phyloP scores from a whole-genome alignment of 2,329 filamentous ascomycete genomes.

The Aureobasidium sp. region DNA sequence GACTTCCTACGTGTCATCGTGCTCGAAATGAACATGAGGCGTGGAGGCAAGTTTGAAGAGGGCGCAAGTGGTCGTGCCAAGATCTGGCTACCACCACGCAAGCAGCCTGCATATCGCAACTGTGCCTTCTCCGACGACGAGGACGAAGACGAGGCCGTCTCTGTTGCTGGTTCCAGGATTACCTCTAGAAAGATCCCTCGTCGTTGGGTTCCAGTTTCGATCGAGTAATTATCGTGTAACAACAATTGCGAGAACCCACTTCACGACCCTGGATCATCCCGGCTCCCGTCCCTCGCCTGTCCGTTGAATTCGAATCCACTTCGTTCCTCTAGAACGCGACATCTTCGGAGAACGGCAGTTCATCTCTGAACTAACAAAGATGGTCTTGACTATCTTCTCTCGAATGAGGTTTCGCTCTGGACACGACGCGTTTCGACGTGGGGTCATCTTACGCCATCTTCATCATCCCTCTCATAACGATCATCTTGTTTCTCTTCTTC shows the following conservation, averaged over 20 bases:
- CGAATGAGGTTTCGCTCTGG: not conserved
- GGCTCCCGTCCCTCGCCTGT: not conserved
- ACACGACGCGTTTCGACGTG: not conserved
- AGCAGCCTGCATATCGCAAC: constrained; percentile 17
- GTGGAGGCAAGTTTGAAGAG: constrained; percentile 52
- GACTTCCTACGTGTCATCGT: constrained; percentile 57
- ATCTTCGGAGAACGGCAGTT: not conserved
- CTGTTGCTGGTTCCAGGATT: not conserved
- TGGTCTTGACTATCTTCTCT: not conserved
- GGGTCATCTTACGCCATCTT: constrained; percentile 4
- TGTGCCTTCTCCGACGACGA: constrained; percentile 5
- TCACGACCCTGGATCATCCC: constrained; percentile 10
- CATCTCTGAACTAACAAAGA: not conserved
- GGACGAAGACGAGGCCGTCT: not conserved
- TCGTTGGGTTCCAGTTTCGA: constrained; percentile 10
- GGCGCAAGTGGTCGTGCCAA: constrained; percentile 47
- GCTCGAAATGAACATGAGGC: constrained; percentile 60
- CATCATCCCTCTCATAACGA: not conserved
- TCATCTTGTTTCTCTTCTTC: not conserved
- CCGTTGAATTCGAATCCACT: not conserved
- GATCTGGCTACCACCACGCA: constrained; percentile 53
- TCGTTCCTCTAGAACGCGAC: not conserved
- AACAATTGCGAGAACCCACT: not conserved
- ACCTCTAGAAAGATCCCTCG: constrained; percentile 3
- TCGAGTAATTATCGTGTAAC: constrained; percentile 9